Evolutionary conservation across 371 early-diverging fungal species (phyloP), one percentile per base, ranked within the genome.

Genomic region (Actinomortierella wolfii): DNA sequence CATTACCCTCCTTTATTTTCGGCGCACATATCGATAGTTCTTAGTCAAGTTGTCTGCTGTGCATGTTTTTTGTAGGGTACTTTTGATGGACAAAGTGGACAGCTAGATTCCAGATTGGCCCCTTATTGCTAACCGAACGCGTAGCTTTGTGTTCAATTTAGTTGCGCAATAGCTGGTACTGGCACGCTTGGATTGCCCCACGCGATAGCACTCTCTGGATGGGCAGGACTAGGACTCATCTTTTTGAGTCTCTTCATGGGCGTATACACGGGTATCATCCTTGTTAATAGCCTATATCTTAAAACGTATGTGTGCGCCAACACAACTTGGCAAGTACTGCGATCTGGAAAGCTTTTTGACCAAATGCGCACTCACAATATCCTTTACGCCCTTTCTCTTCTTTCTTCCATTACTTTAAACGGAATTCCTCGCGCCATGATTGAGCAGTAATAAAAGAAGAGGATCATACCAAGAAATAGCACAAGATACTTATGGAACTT

Each of bases 381-480:
- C 26, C 34, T 46, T 21, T 34, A 15, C 47, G 21, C 26, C 41
- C 18, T 15, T 17, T 26, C 6, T 43, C 9, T 21, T 14, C 51
- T 43, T 47, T 56, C 21, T 15, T 7, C 41, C 43, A 18, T 51
- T 9, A 18, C 14, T 40, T 20, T 48, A 8, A 15, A 7, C 25
- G 15, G 1, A 1, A 26, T 28, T 20, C 29, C 26, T 7, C 48
- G 15, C 20, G 1, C 24, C 51, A 24, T 23, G n/a, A 26, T 46
- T 29, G 34, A 41, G 49, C 18, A 58, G 57, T 21, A 44, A 24
- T 14, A 48, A 21, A 4, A 56, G 54, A 24, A 26, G n/a, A 44
- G 6, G 26, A 15, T 80, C 83, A 26, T 83, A 76, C 43, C 82
- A 88, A 49, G 76, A 81, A 1, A 83, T 88, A 1, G 84, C 86